phyloP scores from a whole-genome alignment of 306 rosid species.

The Abrus pulchellus region DNA sequence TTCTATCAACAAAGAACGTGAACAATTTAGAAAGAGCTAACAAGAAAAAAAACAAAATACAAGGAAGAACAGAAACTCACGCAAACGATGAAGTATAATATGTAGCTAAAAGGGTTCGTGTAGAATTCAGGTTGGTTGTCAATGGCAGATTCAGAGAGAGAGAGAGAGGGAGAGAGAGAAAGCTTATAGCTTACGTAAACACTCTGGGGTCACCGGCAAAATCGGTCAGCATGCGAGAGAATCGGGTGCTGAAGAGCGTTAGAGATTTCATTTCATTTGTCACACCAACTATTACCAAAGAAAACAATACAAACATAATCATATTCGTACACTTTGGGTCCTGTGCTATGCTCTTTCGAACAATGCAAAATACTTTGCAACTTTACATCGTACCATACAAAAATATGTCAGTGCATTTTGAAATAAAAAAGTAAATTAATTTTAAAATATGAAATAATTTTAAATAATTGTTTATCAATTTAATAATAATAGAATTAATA shows the following conservation, averaged over 20 bases:
- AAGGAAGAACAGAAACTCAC: constrained; percentile 30
- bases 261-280: constrained; percentile 43
- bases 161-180: constrained; percentile 25
- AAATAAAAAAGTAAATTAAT: no score
- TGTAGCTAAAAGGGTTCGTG: constrained; percentile 28
- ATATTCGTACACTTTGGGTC: not conserved
- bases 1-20: constrained; percentile 32
- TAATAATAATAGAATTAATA: no score
- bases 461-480: no score
- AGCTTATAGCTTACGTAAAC: constrained; percentile 54
- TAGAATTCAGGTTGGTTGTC: constrained; percentile 42
- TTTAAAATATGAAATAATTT: no score
- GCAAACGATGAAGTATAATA: constrained; percentile 48
- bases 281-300: constrained; percentile 40
- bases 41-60: not conserved
- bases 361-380: not conserved
- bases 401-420: no score
- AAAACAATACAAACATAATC: not conserved
- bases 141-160: constrained; percentile 55
- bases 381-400: no score
- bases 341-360: not conserved
- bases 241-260: constrained; percentile 57
- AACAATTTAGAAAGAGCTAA: not conserved
- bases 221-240: constrained; percentile 72
- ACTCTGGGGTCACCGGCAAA: constrained; percentile 65